These are phyloP conservation scores for Fusarium pseudograminearum DNA, from an alignment of 2,329 filamentous ascomycete species.

Conservation along the genomic window DNA sequence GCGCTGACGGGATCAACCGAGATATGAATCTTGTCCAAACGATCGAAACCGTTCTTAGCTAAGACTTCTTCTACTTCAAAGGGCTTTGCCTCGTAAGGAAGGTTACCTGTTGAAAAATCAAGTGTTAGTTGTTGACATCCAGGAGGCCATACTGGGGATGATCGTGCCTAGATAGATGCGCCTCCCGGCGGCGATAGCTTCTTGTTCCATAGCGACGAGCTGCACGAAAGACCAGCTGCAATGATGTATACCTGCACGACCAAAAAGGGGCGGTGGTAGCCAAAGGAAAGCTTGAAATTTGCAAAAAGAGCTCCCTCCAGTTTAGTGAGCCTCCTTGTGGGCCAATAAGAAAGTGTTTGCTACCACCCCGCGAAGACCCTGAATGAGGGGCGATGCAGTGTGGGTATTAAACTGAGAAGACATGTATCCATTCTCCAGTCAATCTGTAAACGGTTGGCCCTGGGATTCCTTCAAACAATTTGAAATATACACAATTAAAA, in stretches of 20 bases:
- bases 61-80: slow-evolving; percentile 72
- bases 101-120: slow-evolving; percentile 56
- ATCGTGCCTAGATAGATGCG: slow-evolving; percentile 67
- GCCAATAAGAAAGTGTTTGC: slow-evolving; percentile 6
- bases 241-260: not conserved
- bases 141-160: not conserved
- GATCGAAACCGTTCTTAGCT: slow-evolving; percentile 55
- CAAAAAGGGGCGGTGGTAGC: not conserved
- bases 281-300: not conserved
- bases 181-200: slow-evolving; percentile 48
- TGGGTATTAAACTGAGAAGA: slow-evolving; percentile 4
- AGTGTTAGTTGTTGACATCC: slow-evolving; percentile 13
- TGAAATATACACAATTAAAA: not conserved
- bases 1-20: slow-evolving; percentile 75
- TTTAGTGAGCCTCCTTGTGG: slow-evolving; percentile 10
- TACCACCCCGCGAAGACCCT: slow-evolving; percentile 8
- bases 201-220: slow-evolving; percentile 18
- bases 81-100: slow-evolving; percentile 65
- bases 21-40: slow-evolving; percentile 71
- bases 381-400: slow-evolving; percentile 9
- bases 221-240: not conserved
- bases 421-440: not conserved
- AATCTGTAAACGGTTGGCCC: too few species aligned
- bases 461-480: not conserved
- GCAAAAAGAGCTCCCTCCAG: not conserved